Evolutionary conservation across 2,329 filamentous ascomycete genomes (phyloP), one percentile per base, ranked within the genome.

Genomic region (Venturia nashicola): DNA sequence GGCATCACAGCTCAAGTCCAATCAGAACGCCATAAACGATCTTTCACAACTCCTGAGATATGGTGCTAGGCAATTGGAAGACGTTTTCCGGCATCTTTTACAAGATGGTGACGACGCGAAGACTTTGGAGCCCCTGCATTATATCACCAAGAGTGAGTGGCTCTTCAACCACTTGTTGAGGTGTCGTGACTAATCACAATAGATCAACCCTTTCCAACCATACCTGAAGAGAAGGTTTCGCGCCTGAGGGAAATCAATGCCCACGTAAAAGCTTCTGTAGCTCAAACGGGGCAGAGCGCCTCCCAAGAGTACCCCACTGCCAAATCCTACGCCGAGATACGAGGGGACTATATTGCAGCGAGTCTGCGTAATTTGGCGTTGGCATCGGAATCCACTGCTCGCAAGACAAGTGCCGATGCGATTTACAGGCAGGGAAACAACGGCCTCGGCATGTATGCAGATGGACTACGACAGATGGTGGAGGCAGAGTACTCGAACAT

Each of bases 401-500:
- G 75, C 27, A 91, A 90, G 76, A 86, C 86, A 63, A 78, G 80
- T 16, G 82, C 87, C 1, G 90, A 93, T 72, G 36, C 46, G 2
- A 84, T 95, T 11, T 99, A 99, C 74, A 86, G 87, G 65, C 83
- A 89, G 65, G 93, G 92, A 16, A 94, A 90, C 27, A 97, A 94
- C 74, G 93, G 91, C 5, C 95, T 99, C 65, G 87, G 88, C 2
- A 91, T 88, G 43, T 99, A 99, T 72, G 89, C 91, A 0, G 86
- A 88, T 70, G 90, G 88, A 0, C 85, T 99, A 76, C 91, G 97
- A 72, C 89, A 88, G 7, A 86, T 97, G 66, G 93, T 96, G 68
- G 76, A 89, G 34, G 86, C 92, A 12, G 94, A 99, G 75, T 91
- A 96, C 74, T 90, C 96, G 65, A 96, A 91, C 70, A 89, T 97